These are phyloP conservation scores for Aureobasidium melanogenum DNA, from an alignment of 2,329 filamentous ascomycete species.

Conservation along the genomic window DNA sequence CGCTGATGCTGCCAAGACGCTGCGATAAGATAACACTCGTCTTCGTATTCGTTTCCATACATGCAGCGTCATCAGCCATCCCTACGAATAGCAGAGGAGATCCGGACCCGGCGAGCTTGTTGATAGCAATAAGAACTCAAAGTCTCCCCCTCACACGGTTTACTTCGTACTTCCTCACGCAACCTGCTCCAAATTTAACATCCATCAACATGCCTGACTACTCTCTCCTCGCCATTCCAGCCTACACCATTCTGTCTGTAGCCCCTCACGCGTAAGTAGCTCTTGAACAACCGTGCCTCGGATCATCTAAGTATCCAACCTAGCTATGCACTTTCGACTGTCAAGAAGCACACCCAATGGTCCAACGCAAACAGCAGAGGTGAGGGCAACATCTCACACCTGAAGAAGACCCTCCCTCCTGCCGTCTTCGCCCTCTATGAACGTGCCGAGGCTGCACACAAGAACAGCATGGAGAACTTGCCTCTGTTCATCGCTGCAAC, in stretches of 20 bases:
- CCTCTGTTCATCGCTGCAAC: slow-evolving; percentile 37
- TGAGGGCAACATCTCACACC: slow-evolving; percentile 24
- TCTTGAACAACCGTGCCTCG: slow-evolving; percentile 22
- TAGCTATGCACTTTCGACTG: slow-evolving; percentile 27
- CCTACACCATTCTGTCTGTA: slow-evolving; percentile 35
- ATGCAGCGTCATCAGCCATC: neutral
- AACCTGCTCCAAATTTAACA: neutral
- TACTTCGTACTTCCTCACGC: neutral
- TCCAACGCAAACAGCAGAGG: slow-evolving; percentile 37
- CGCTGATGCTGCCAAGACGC: neutral
- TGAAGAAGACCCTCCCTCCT: slow-evolving; percentile 30
- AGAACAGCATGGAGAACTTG: slow-evolving; percentile 39
- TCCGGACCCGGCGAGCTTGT: neutral
- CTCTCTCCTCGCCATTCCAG: slow-evolving; percentile 36
- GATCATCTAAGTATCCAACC: neutral
- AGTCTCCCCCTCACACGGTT: neutral
- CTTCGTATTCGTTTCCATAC: neutral
- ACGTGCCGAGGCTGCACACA: slow-evolving; percentile 36
- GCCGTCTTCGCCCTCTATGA: slow-evolving; percentile 34
- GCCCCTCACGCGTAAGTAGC: slow-evolving; percentile 27
- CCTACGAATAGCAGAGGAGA: neutral
- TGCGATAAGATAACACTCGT: neutral
- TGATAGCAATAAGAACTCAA: neutral
- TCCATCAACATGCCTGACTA: slow-evolving; percentile 24
- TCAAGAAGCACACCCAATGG: slow-evolving; percentile 25